phyloP scores from a whole-genome alignment of 768 basidiomycete species.

The Trametes elegans region DNA sequence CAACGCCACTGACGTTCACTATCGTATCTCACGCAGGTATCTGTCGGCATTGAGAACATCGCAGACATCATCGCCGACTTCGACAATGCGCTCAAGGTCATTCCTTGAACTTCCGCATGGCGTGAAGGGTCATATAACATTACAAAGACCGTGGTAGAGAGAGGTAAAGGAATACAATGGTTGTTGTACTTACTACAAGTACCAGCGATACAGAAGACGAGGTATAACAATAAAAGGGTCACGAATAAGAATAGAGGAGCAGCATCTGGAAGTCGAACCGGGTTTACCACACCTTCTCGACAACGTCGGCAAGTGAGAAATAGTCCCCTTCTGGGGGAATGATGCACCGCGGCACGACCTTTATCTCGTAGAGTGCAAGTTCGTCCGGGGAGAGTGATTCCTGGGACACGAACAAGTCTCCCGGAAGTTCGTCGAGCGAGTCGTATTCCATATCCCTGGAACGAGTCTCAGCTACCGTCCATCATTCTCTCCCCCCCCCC shows the following conservation, averaged over 20 bases:
- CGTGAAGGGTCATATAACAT: background rate
- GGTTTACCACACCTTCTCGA: no score
- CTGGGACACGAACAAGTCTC: background rate
- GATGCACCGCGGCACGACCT: background rate
- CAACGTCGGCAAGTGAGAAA: background rate
- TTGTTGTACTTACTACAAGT: no score
- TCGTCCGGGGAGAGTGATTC: background rate
- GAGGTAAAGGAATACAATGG: no score
- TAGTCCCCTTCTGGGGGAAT: background rate
- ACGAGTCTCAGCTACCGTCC: no score
- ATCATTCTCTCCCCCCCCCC: no score
- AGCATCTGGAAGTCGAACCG: no score
- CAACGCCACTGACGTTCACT: background rate
- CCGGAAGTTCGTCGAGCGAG: background rate
- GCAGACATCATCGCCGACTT: conserved; percentile 46
- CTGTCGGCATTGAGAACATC: conserved; percentile 43
- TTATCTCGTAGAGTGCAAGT: conserved; percentile 6
- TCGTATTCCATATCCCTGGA: no score
- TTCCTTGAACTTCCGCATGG: conserved; percentile 15
- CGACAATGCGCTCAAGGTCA: conserved; percentile 35
- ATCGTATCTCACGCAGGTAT: conserved; percentile 29
- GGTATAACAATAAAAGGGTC: background rate
- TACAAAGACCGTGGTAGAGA: no score
- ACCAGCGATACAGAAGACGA: no score
- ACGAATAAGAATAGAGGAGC: no score